Evolutionary conservation across 352 stramenopile genomes (phyloP), one percentile per base, ranked within the genome.

Genomic region (Pythium sp.): DNA sequence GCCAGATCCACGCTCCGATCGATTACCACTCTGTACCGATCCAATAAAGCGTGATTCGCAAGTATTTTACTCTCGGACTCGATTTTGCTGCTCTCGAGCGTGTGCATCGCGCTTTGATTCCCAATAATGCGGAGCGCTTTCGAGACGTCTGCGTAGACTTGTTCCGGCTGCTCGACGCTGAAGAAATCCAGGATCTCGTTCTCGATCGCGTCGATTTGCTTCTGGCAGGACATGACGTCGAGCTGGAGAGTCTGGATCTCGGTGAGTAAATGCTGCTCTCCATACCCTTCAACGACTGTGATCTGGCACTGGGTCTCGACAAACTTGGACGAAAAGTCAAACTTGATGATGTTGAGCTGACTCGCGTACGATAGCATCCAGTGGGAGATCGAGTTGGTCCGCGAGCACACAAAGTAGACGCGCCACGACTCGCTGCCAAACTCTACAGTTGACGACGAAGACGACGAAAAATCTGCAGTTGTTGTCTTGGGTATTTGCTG

Each of bases 121-220:
- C 68, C 79, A n/a, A 92, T 69, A 55, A 92, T 79, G 24, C 81
- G 82, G 26, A 90, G 69, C 2, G 74, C 70, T 62, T 90, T 90
- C 0, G 80, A 67, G 3, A 73, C 76, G 20, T 92, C 84, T 0
- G 56, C 47, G 49, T 86, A 91, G 8, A 91, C 73, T 0, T 69
- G 18, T 5, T 72, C 69, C 0, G 79, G 67, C 2, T 80, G 61
- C 32, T 90, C 76, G 0, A 71, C 67, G 38, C 71, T 76, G 24
- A 92, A 82, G 38, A 91, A 89, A 8, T 86, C 80, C 4, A 92
- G 65, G 4, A 92, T 62, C 20, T 92, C 80, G 57, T 82, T 78
- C 60, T 92, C 84, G 4, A 92, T 73, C 0, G 72, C 75, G 18
- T 79, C 72, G 5, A 86, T 79, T 58, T 92, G 84, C 43, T 90